A percentile compares a stretch with the other conserved stretches of the same genome.
Conservation (phyloP, 106 monocot species). For the Allium sativum region DNA sequence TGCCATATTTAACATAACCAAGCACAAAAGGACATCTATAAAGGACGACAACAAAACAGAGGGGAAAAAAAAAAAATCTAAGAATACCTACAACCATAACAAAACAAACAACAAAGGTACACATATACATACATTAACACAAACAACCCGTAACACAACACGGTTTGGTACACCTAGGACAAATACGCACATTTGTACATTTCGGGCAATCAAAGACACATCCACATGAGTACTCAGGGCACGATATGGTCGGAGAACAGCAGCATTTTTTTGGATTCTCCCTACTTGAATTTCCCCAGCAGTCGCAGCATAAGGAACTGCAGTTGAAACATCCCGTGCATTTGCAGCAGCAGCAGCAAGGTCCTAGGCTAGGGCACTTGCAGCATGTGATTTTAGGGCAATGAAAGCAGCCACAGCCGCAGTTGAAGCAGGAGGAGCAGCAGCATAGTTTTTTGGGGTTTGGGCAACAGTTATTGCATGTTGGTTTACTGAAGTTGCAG, state of each 20-base stretch:
- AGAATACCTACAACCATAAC: too few relatives aligned
- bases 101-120: too few relatives aligned
- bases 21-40: too few relatives aligned
- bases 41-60: too few relatives aligned
- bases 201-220: slow-evolving; percentile 41
- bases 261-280: slow-evolving; percentile 8
- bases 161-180: slow-evolving; percentile 22
- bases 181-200: slow-evolving; percentile 14
- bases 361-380: neutral
- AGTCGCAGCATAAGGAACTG: slow-evolving; percentile 7
- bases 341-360: neutral
- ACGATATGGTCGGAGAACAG: slow-evolving; percentile 12
- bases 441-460: slow-evolving; percentile 8
- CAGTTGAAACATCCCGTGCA: neutral
- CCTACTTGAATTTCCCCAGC: slow-evolving; percentile 13
- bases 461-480: slow-evolving; percentile 9
- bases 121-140: slow-evolving; percentile 15
- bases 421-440: slow-evolving; percentile 12
- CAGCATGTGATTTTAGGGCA: slow-evolving; percentile 6
- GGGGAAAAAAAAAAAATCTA: too few relatives aligned
- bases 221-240: slow-evolving; percentile 37
- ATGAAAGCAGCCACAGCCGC: neutral
- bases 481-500: neutral
- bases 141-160: slow-evolving; percentile 30
- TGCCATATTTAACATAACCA: too few relatives aligned